Conservation (phyloP, 176 grass and related monocot species). For the Oryza coarctata region DNA sequence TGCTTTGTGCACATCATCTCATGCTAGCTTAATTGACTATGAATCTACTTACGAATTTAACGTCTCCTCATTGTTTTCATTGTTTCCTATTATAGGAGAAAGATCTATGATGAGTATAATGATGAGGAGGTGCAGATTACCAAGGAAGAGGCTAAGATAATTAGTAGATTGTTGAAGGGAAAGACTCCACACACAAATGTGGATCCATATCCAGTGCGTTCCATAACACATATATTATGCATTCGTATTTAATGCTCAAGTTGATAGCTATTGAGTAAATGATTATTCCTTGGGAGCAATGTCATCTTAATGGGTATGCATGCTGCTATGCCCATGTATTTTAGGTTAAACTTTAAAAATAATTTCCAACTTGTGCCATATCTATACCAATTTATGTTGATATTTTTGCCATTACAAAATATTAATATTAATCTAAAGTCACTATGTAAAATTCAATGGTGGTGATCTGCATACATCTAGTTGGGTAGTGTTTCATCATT, state of each 20-base stretch:
- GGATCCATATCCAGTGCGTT: slow-evolving; percentile 89
- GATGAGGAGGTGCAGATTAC: slow-evolving; percentile 89
- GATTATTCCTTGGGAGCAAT: background rate
- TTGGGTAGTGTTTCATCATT: no score
- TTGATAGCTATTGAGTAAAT: slow-evolving; percentile 3
- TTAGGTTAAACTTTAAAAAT: background rate
- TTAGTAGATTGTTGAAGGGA: slow-evolving; percentile 78
- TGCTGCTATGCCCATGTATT: background rate
- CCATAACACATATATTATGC: background rate
- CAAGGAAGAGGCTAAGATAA: slow-evolving; percentile 83
- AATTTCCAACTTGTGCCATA: background rate
- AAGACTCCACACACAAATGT: slow-evolving; percentile 81
- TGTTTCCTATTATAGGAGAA: slow-evolving; percentile 54
- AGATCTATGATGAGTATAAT: slow-evolving; percentile 83
- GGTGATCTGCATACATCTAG: slow-evolving; percentile 18
- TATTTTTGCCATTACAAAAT: background rate
- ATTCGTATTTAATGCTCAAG: background rate
- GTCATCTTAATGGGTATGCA: background rate
- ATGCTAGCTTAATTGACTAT: background rate
- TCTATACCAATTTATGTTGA: no score
- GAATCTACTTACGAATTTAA: slow-evolving; percentile 20
- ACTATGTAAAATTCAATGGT: background rate
- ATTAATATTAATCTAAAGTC: slow-evolving; percentile 11
- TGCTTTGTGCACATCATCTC: slow-evolving; percentile 16
- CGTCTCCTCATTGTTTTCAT: background rate